Evolutionary conservation across 2,329 filamentous ascomycete genomes (phyloP).

Genomic region (Epichloe glyceriae): DNA sequence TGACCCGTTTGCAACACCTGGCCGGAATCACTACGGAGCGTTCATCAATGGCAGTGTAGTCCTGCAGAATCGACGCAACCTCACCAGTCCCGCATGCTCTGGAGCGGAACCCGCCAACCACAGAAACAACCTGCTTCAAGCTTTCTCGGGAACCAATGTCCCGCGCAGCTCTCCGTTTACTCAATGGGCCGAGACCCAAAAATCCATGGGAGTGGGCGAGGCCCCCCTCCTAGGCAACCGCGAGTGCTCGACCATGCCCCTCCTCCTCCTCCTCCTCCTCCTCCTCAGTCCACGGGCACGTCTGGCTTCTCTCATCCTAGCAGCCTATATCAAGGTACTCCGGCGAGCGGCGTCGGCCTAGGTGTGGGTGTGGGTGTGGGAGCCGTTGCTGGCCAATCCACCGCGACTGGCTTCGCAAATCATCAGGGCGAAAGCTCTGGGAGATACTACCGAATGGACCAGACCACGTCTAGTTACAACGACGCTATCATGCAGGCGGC

Average conservation of each 20-base stretch:
- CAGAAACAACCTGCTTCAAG: slow-evolving; percentile 22
- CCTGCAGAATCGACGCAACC: slow-evolving; percentile 2
- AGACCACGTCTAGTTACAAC: slow-evolving; percentile 22
- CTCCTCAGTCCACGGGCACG: slow-evolving; percentile 16
- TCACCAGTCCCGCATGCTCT: slow-evolving; percentile 1
- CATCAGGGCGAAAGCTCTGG: slow-evolving; percentile 4
- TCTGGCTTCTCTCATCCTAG: slow-evolving; percentile 34
- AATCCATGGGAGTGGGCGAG: slow-evolving; percentile 10
- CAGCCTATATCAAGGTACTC: slow-evolving; percentile 37
- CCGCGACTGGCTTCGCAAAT: slow-evolving; percentile 7
- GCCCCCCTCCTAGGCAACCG: slow-evolving; percentile 11
- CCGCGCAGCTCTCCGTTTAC: slow-evolving; percentile 20
- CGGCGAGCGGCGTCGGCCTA: slow-evolving; percentile 14
- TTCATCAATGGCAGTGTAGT: not conserved
- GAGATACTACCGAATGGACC: slow-evolving; percentile 19
- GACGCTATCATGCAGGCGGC: slow-evolving; percentile 23
- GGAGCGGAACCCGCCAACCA: slow-evolving; percentile 17
- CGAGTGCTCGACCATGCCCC: slow-evolving; percentile 4
- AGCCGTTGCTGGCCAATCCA: slow-evolving; percentile 7
- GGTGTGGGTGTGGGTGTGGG: slow-evolving; percentile 5
- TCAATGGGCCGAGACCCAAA: slow-evolving; percentile 16
- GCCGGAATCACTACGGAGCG: slow-evolving; percentile 7
- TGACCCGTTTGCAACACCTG: slow-evolving; percentile 20
- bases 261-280: not conserved
- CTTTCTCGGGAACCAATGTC: slow-evolving; percentile 16